Base-by-base conservation (phyloP, 2,329 filamentous ascomycete genomes). In the Hirsutella thompsonii region DNA sequence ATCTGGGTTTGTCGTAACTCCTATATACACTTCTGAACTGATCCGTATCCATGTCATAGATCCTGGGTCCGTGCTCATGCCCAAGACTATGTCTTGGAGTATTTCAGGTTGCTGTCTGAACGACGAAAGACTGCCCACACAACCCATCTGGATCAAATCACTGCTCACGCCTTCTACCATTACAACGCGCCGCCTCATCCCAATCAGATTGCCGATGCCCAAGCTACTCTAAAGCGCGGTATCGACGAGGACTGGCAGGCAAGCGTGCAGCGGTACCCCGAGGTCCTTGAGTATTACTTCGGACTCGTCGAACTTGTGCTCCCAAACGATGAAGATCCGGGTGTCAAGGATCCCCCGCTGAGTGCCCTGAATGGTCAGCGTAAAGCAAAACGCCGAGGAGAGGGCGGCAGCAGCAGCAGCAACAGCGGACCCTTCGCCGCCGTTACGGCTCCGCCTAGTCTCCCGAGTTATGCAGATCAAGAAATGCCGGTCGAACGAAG, bases 271-370 rank as follows among this genome's bases (percentile, higher is more conserved):
- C 72, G 79, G 41, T 90, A 89, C 51, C 84, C 83, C 4, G 81
- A 88, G 55, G 79, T 89, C n/a, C 66, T 90, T 41, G 80, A 87
- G 59, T 87, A 89, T 60, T 89, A 83, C 55, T 89, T 81, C 60
- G 69, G 75, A 44, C 65, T 88, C 30, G 79, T 88, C 29, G 74
- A 79, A 41, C 57, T 87, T 44, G 72, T 67, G 19, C 60, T 85
- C 4, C 83, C 83, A 0, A 61, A 62, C 33, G 79, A 86, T 43
- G 67, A 76, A 41, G 76, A 80, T 33, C 59, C 69, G 2, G 62
- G 63, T 14, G 74, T 81, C 29, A 73, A 72, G 49, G 70, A 79
- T 43, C 76, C 76, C 26, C 76, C 76, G 3, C 57, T 81, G 46
- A 74, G 69, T 49, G 69, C 70, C 42, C 60, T 74, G 43, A 65